A percentile compares a stretch with the other conserved stretches of the same genome.
These are phyloP conservation scores for Phytophthora ramorum DNA, from an alignment of 352 stramenopile genomes.

Conservation along the genomic window DNA sequence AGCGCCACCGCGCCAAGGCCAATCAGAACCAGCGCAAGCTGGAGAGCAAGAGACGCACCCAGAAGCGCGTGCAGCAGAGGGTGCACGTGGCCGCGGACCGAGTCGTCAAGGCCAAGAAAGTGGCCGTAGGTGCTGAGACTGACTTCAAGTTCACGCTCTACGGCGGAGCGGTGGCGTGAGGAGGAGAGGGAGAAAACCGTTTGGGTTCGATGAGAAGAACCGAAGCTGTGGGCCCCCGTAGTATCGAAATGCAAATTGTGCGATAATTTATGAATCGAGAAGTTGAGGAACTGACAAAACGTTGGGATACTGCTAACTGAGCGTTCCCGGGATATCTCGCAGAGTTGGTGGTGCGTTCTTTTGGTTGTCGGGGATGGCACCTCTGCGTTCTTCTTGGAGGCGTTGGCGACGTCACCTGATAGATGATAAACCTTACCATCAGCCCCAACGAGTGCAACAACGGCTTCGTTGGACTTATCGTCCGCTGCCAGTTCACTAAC, in stretches of 20 bases:
- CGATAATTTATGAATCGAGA: slow-evolving; percentile 39
- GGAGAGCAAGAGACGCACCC: slow-evolving; percentile 77
- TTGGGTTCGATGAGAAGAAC: slow-evolving; percentile 17
- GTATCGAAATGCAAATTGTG: slow-evolving; percentile 28
- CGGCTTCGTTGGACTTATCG: no score
- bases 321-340: neutral
- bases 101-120: slow-evolving; percentile 33
- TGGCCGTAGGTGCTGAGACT: slow-evolving; percentile 1
- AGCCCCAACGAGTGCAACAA: no score
- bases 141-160: slow-evolving; percentile 32
- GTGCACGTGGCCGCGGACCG: slow-evolving; percentile 14
- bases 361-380: no score
- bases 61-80: slow-evolving; percentile 52
- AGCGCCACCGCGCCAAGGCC: slow-evolving; percentile 68
- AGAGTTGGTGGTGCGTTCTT: no score
- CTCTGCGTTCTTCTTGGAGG: no score
- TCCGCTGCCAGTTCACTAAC: no score
- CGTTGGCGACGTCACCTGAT: no score
- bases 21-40: slow-evolving; percentile 88
- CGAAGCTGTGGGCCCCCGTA: neutral
- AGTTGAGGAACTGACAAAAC: neutral
- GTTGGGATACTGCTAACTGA: neutral
- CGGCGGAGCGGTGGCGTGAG: slow-evolving; percentile 23
- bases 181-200: neutral
- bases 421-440: no score